Percentiles rank a stretch among this genome's conserved stretches.
Conservation (phyloP, 208 protist species). For the Leishmania tarentolae region DNA sequence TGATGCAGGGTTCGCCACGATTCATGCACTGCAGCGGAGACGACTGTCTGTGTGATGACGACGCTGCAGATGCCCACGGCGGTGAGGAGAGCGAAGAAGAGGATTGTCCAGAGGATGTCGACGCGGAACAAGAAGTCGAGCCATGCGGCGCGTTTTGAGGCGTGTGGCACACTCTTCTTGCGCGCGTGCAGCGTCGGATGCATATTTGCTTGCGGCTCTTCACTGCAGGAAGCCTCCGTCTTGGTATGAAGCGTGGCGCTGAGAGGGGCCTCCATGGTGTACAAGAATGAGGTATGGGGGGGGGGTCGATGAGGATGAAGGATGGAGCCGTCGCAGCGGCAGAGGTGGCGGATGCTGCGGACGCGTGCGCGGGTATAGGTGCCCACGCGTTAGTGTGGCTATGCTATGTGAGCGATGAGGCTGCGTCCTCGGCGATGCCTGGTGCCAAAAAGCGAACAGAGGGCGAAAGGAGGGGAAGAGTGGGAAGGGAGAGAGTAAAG, state of each 20-base stretch:
- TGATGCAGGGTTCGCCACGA: background rate
- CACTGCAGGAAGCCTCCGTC: background rate
- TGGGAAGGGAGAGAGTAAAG: background rate
- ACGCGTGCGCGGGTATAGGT: background rate
- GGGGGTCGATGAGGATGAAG: background rate
- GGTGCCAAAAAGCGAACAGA: background rate
- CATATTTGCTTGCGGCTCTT: background rate
- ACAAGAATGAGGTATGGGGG: too few relatives aligned
- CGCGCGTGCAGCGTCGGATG: background rate
- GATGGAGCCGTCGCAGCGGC: background rate
- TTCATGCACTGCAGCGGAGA: background rate
- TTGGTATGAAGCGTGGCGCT: background rate
- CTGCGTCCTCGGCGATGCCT: background rate
- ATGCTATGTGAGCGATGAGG: background rate
- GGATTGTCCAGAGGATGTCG: constrained; percentile 13
- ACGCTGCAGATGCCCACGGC: background rate
- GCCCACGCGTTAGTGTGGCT: background rate
- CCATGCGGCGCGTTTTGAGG: background rate
- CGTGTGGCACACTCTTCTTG: background rate
- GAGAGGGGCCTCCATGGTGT: background rate
- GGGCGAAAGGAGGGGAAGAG: background rate
- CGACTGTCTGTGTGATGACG: constrained; percentile 4
- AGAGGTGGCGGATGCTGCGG: background rate
- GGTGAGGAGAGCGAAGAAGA: constrained; percentile 11
- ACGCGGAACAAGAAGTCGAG: constrained; percentile 9